These are phyloP conservation scores for Erodium moschatum DNA, from an alignment of 441 rosid genomes.

Conservation along the genomic window DNA sequence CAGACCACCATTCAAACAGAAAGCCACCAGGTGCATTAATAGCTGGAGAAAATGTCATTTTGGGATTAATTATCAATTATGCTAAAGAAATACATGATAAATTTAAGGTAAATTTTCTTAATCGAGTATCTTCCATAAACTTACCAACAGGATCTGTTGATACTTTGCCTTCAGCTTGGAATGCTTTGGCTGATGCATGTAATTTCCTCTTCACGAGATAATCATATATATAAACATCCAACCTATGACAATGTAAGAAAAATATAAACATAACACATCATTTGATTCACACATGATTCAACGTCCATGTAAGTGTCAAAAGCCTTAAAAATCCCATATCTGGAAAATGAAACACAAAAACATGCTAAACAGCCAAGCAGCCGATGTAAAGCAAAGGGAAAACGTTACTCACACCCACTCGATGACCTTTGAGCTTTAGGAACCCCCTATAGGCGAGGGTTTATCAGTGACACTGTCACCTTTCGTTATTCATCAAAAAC, in stretches of 20 bases:
- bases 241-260: conserved; percentile 35
- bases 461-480: too few relatives aligned
- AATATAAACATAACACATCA: background rate
- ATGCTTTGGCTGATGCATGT: conserved; percentile 78
- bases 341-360: background rate
- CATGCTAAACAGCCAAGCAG: background rate
- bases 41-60: conserved; percentile 35
- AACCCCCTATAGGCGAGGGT: too few relatives aligned
- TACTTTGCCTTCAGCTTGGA: conserved; percentile 80
- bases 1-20: conserved; percentile 95
- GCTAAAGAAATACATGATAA: background rate
- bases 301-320: background rate
- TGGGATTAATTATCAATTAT: background rate
- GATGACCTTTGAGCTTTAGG: too few relatives aligned
- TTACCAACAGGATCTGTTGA: conserved; percentile 81
- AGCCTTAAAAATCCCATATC: background rate
- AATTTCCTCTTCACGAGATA: conserved; percentile 81
- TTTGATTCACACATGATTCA: too few relatives aligned
- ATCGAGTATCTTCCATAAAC: conserved; percentile 18
- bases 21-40: conserved; percentile 91
- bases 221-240: conserved; percentile 85
- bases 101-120: conserved; percentile 10
- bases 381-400: too few relatives aligned
- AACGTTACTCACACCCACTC: too few relatives aligned
- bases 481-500: too few relatives aligned